phyloP scores from a whole-genome alignment of 148 eudicot genomes.

The Rhododendron simsii region DNA sequence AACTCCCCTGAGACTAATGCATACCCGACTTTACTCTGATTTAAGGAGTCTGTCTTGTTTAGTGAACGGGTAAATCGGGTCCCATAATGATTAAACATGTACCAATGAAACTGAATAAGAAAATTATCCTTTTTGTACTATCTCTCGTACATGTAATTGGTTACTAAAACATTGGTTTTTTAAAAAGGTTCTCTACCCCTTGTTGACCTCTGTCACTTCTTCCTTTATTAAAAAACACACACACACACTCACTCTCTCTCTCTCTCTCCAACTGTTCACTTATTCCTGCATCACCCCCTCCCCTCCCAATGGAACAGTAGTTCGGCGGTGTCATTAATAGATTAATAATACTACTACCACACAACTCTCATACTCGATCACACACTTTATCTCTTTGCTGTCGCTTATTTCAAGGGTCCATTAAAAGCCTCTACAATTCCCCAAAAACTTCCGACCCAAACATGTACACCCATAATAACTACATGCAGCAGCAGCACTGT shows the following conservation, averaged over 20 bases:
- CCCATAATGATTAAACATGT: not conserved
- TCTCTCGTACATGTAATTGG: not conserved
- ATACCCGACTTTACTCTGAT: too few relatives aligned
- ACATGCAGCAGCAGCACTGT: not conserved
- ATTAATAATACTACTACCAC: too few relatives aligned
- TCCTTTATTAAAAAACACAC: not conserved
- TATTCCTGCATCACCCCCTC: not conserved
- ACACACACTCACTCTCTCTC: too few relatives aligned
- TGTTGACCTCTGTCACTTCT: conserved; percentile 23
- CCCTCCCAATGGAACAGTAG: conserved; percentile 31
- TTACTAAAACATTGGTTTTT: not conserved
- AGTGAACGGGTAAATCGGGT: too few relatives aligned
- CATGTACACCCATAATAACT: not conserved
- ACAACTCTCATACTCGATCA: not conserved
- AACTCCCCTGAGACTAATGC: not conserved
- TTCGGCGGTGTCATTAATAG: conserved; percentile 29
- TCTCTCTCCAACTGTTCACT: not conserved
- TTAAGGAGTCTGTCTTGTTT: not conserved
- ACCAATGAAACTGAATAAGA: too few relatives aligned
- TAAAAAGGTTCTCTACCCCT: not conserved
- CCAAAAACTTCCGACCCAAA: conserved; percentile 1
- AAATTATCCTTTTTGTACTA: not conserved
- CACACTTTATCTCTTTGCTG: not conserved
- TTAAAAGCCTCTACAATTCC: conserved; percentile 12
- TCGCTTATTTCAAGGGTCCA: conserved; percentile 18